Base-by-base conservation (phyloP, 2,329 filamentous ascomycete species). In the Botryotinia convoluta region DNA sequence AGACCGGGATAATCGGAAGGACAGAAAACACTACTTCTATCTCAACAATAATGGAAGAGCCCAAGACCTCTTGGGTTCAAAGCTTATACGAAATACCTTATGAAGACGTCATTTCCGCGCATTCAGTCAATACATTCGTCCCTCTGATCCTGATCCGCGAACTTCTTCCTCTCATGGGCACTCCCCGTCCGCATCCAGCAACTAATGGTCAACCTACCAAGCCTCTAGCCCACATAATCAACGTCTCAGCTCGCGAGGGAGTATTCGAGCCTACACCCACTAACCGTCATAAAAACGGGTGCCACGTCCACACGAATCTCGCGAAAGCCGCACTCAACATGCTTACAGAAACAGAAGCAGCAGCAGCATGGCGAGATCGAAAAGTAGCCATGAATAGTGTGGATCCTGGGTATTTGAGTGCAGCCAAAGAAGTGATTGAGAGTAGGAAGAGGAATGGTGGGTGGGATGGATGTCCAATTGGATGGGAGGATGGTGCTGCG, bases 271-370 rank as follows among this genome's bases (percentile, higher is more conserved):
- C 72, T 7, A 62, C 42, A 2, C 72, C 72, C 3, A 45, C 29
- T 9, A 71, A 72, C 3, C 45, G 51, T 5, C 35, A 65, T 18
- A 76, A 77, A 57, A 71, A 72, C 1, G 75, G 75, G 14, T 63
- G 74, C 35, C 74, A 77, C n/a, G 74, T 76, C 2, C 75, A 77
- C 57, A 77, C 75, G 0, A 77, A 77, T 45, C 64, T 77, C 16
- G 68, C 75, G n/a, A 77, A 77, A 72, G 75, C 74, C 12, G 74
- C 75, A 18, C 68, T 77, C 26, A 77, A 77, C n/a, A 77, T 77
- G 75, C 44, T 77, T 4, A 77, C 74, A 1, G 75, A 77, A 26
- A 77, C 75, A 0, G 75, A 77, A 72, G 74, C 73, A 29, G 68
- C 45, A 37, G 72, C 73, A 18, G 72, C 75, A 10, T 77, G 75